A percentile compares a stretch with the other conserved stretches of the same genome.
Evolutionary conservation across 2,329 filamentous ascomycete genomes (phyloP).

Genomic region (Apiospora arundinis): DNA sequence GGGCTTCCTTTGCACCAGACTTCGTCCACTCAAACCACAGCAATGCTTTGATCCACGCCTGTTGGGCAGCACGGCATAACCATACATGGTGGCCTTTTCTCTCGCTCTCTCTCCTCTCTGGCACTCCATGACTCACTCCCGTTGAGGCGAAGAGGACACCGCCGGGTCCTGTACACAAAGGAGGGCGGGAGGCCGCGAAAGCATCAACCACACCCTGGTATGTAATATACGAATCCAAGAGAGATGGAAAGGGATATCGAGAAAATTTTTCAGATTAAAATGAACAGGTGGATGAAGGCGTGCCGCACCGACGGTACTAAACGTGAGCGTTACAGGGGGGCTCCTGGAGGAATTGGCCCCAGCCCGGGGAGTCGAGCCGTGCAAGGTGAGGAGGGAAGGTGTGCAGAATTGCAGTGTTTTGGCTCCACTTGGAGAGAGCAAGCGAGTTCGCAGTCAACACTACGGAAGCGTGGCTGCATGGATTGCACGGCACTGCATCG

Average conservation of each 20-base stretch:
- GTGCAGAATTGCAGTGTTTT: constrained; percentile 8
- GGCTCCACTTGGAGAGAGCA: not conserved
- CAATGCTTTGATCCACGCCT: constrained; percentile 24
- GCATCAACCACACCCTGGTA: constrained; percentile 29
- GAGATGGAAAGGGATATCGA: constrained; percentile 23
- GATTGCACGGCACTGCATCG: constrained; percentile 29
- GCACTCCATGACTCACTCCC: constrained; percentile 13
- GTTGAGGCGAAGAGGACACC: not conserved
- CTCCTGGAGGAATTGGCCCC: constrained; percentile 5
- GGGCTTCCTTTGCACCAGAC: constrained; percentile 7
- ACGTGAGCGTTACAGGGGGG: constrained; percentile 26
- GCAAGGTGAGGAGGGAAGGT: constrained; percentile 15
- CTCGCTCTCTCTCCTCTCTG: not conserved
- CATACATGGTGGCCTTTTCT: constrained; percentile 14
- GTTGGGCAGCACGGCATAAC: constrained; percentile 37
- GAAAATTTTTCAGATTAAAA: constrained; percentile 36
- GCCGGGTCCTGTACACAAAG: not conserved
- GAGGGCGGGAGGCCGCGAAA: constrained; percentile 30
- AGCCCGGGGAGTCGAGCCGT: constrained; percentile 18
- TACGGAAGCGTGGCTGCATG: constrained; percentile 25
- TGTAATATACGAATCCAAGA: constrained; percentile 24
- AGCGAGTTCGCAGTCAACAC: constrained; percentile 19
- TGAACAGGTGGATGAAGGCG: constrained; percentile 29
- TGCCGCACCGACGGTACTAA: constrained; percentile 28
- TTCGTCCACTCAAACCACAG: constrained; percentile 23